phyloP scores from a whole-genome alignment of 1,284 basidiomycete genomes.

The Trichosporon coremiiforme region DNA sequence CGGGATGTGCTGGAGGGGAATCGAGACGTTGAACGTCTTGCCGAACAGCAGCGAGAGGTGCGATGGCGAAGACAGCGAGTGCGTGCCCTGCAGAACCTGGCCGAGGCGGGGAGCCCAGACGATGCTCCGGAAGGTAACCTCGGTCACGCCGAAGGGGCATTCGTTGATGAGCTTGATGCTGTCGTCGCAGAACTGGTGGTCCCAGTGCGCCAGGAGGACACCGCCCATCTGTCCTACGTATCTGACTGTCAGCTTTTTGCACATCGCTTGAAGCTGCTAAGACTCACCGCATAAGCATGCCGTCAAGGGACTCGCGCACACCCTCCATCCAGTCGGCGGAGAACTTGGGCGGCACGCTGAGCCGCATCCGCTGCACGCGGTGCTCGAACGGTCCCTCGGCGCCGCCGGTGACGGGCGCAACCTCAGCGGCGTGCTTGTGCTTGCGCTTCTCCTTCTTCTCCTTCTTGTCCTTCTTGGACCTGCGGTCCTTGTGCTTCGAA shows the following conservation, averaged over 20 bases:
- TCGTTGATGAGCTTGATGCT: conserved; percentile 76
- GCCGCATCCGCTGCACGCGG: conserved; percentile 66
- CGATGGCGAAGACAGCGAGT: conserved; percentile 89
- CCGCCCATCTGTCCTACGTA: conserved; percentile 85
- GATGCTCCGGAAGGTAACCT: conserved; percentile 76
- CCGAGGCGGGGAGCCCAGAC: conserved; percentile 89
- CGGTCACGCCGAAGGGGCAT: conserved; percentile 80
- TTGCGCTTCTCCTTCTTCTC: conserved; percentile 31
- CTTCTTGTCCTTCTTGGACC: conserved; percentile 31
- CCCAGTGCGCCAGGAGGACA: conserved; percentile 83
- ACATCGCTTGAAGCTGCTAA: background rate
- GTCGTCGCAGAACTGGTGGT: conserved; percentile 69
- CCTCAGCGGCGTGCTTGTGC: conserved; percentile 20
- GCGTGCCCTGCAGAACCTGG: conserved; percentile 79
- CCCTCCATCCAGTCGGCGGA: conserved; percentile 69
- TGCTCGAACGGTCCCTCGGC: conserved; percentile 66
- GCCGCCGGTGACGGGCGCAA: background rate
- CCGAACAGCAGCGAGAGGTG: conserved; percentile 91
- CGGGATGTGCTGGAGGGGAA: conserved; percentile 89
- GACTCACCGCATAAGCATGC: conserved; percentile 86
- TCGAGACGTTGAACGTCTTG: conserved; percentile 94
- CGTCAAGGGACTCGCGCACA: conserved; percentile 83
- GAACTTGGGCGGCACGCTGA: conserved; percentile 83
- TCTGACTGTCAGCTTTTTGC: conserved; percentile 58
- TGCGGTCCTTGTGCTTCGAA: conserved; percentile 36